Evolutionary conservation across 257 asterid genomes (phyloP).

Genomic region (Petunia axillaris): DNA sequence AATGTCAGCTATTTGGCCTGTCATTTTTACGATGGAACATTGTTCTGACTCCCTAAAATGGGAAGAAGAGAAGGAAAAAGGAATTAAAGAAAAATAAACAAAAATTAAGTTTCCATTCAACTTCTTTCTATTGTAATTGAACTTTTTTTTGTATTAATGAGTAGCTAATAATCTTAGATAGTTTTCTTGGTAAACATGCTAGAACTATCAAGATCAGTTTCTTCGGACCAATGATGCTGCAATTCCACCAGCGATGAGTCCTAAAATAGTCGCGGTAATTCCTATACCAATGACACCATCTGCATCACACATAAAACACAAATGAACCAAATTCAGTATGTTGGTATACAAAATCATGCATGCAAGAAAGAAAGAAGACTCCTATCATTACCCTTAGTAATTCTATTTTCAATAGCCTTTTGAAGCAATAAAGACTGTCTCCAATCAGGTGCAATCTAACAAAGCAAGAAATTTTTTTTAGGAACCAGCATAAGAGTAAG

Average conservation of each 20-base stretch:
- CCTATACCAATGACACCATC: conserved; percentile 84
- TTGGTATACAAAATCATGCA: neutral
- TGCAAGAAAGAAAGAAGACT: neutral
- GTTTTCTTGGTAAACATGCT: neutral
- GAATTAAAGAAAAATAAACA: neutral
- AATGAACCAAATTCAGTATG: neutral
- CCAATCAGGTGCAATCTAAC: conserved; percentile 80
- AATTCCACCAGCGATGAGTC: conserved; percentile 65
- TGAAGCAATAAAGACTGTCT: conserved; percentile 71
- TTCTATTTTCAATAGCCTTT: conserved; percentile 60
- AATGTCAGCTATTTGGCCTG: neutral
- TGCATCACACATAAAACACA: conserved; percentile 36
- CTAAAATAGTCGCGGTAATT: conserved; percentile 64
- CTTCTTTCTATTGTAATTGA: neutral
- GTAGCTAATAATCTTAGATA: neutral
- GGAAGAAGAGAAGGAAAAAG: neutral
- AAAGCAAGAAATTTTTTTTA: neutral
- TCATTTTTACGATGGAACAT: neutral
- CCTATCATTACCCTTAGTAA: conserved; percentile 57
- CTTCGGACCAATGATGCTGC: conserved; percentile 68
- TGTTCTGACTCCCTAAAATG: neutral
- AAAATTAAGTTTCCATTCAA: neutral
- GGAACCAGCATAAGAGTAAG: neutral
- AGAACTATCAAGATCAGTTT: conserved; percentile 26
- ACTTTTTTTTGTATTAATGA: neutral